Evolutionary conservation across 129 eudicot genomes (phyloP).

Genomic region (Flaveria sonorensis): DNA sequence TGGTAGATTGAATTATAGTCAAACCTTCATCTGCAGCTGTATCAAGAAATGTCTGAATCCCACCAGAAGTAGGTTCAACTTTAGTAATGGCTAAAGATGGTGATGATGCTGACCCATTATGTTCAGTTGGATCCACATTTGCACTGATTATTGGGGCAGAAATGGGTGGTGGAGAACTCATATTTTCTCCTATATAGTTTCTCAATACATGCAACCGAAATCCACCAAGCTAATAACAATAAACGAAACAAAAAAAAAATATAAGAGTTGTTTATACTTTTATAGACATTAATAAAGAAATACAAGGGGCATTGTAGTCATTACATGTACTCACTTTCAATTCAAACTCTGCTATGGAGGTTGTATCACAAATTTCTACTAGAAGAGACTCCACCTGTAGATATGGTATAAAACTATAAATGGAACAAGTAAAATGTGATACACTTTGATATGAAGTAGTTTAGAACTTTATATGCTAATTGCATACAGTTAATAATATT

Average conservation of each 20-base stretch:
- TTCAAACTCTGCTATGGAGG: constrained; percentile 90
- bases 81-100: constrained; percentile 71
- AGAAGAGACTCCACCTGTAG: constrained; percentile 80
- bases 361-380: constrained; percentile 64
- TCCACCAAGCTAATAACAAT: constrained; percentile 61
- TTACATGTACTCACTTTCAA: constrained; percentile 58
- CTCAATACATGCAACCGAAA: constrained; percentile 72
- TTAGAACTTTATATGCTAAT: background rate
- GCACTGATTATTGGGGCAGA: constrained; percentile 50
- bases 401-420: constrained; percentile 13
- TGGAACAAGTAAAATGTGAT: background rate
- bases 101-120: constrained; percentile 63
- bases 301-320: background rate
- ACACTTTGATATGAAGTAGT: background rate
- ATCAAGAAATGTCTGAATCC: constrained; percentile 48
- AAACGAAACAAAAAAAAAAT: background rate
- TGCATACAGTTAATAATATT: background rate
- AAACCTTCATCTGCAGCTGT: constrained; percentile 81
- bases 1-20: constrained; percentile 68
- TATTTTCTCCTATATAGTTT: constrained; percentile 47
- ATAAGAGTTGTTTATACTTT: constrained; percentile 2
- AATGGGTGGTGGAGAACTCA: constrained; percentile 49
- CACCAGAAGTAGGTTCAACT: constrained; percentile 46
- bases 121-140: constrained; percentile 42
- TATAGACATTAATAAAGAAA: constrained; percentile 14